Conservation (phyloP, 768 basidiomycete species). For the Amanita phalloides region DNA sequence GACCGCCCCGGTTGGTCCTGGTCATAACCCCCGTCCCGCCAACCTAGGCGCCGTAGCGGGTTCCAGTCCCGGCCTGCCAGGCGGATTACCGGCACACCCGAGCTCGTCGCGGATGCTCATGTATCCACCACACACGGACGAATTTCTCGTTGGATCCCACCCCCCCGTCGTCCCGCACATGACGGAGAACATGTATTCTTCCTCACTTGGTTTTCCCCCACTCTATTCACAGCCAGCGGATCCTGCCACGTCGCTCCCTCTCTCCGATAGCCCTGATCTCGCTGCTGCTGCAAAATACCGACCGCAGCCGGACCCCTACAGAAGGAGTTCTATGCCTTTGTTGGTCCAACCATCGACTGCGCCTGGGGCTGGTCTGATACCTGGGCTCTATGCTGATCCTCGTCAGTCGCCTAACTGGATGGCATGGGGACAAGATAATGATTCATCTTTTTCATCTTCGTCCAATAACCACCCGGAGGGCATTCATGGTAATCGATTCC, state of each 20-base stretch:
- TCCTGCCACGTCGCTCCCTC: conserved; percentile 4
- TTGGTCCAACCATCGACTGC: conserved; percentile 1
- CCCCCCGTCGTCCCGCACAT: conserved; percentile 19
- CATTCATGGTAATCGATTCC: conserved; percentile 9
- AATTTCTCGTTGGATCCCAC: conserved; percentile 30
- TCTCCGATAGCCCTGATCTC: conserved; percentile 24
- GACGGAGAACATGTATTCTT: conserved; percentile 11
- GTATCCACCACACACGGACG: conserved; percentile 24
- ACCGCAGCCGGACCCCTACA: conserved; percentile 28
- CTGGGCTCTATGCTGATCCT: conserved; percentile 10
- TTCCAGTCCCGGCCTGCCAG: conserved; percentile 10
- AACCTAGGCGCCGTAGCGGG: neutral
- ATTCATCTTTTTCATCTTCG: conserved; percentile 3
- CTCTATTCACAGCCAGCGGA: conserved; percentile 11
- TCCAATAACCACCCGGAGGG: conserved; percentile 1
- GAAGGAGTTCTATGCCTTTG: conserved; percentile 3
- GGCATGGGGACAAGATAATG: conserved; percentile 10
- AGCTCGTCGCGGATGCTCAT: conserved; percentile 17
- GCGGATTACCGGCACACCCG: conserved; percentile 6
- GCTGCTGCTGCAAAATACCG: conserved; percentile 34
- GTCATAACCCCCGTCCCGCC: conserved; percentile 38
- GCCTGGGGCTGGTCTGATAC: conserved; percentile 6
- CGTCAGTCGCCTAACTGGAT: conserved; percentile 9
- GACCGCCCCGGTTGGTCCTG: conserved; percentile 69
- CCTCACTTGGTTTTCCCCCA: conserved; percentile 2